phyloP scores from a whole-genome alignment of 2,329 filamentous ascomycete genomes.

The Nannizziopsis barbatae region DNA sequence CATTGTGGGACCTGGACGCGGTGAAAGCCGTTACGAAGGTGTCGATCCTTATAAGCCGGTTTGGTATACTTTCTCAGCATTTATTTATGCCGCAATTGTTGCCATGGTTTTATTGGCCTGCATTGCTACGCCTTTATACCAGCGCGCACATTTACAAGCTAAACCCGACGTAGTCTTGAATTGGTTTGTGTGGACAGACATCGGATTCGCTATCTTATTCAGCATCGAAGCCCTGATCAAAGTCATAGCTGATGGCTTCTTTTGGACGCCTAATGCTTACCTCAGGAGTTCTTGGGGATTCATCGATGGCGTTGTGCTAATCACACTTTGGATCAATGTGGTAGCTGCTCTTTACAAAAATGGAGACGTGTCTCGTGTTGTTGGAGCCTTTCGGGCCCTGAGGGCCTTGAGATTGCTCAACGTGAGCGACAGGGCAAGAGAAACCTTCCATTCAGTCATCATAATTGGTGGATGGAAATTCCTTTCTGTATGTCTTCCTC shows the following conservation, averaged over 20 bases:
- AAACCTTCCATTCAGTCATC: conserved; percentile 95
- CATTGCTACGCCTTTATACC: conserved; percentile 86
- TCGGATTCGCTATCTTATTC: conserved; percentile 81
- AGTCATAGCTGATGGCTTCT: conserved; percentile 84
- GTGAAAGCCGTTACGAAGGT: conserved; percentile 75
- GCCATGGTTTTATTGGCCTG: conserved; percentile 97
- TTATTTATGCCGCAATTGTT: conserved; percentile 88
- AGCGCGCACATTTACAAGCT: conserved; percentile 67
- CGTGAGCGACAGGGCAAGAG: conserved; percentile 85
- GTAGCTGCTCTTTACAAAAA: conserved; percentile 69
- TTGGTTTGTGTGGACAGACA: conserved; percentile 93
- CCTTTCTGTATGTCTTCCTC: conserved; percentile 52
- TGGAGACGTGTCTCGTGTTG: conserved; percentile 73
- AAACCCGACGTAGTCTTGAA: conserved; percentile 53
- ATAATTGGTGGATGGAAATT: conserved; percentile 92
- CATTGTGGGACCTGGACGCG: conserved; percentile 82
- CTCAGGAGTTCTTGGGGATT: conserved; percentile 94
- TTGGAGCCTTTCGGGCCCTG: conserved; percentile 93
- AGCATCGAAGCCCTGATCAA: conserved; percentile 80
- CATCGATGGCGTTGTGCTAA: conserved; percentile 80
- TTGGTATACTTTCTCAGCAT: conserved; percentile 88
- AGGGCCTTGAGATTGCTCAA: conserved; percentile 85
- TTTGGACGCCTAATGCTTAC: conserved; percentile 96
- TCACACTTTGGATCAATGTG: conserved; percentile 94
- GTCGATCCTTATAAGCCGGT: conserved; percentile 76